These are phyloP conservation scores for Aquilaria sinensis DNA, from an alignment of 345 rosid genomes.

Conservation along the genomic window DNA sequence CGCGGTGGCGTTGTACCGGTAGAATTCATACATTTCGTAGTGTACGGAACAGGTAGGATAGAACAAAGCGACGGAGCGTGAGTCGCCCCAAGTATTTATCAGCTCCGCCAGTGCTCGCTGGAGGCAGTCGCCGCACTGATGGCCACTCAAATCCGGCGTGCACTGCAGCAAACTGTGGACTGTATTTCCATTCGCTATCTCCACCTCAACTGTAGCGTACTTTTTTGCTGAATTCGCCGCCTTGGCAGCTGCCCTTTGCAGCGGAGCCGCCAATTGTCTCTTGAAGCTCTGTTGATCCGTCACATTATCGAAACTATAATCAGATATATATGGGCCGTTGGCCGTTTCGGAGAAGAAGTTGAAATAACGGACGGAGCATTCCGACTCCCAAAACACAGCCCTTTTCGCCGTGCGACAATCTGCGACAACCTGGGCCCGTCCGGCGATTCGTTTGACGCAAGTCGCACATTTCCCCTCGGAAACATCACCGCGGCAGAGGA, in stretches of 20 bases:
- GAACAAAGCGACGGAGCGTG: conserved; percentile 28
- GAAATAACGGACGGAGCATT: conserved; percentile 15
- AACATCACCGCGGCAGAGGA: background rate
- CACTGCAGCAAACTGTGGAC: conserved; percentile 46
- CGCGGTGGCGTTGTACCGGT: too few relatives aligned
- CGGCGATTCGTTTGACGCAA: conserved; percentile 4
- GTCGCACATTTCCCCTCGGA: background rate
- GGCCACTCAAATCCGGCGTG: conserved; percentile 33
- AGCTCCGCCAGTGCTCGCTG: conserved; percentile 6
- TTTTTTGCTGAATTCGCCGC: conserved; percentile 22
- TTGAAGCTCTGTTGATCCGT: background rate
- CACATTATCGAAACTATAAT: background rate
- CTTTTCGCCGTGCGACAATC: conserved; percentile 7
- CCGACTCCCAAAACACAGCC: conserved; percentile 11
- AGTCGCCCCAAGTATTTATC: conserved; percentile 20
- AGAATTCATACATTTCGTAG: conserved; percentile 23
- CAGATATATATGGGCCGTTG: background rate
- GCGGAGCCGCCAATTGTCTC: background rate
- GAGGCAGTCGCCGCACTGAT: conserved; percentile 31
- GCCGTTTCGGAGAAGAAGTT: background rate
- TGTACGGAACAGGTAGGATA: conserved; percentile 36
- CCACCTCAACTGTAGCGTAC: conserved; percentile 21
- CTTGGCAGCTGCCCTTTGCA: conserved; percentile 4
- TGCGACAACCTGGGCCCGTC: too few relatives aligned
- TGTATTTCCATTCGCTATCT: conserved; percentile 7